A percentile compares a stretch with the other conserved stretches of the same genome.
phyloP scores from a whole-genome alignment of 805 yeast genomes.

The Nakazawaea peltata region DNA sequence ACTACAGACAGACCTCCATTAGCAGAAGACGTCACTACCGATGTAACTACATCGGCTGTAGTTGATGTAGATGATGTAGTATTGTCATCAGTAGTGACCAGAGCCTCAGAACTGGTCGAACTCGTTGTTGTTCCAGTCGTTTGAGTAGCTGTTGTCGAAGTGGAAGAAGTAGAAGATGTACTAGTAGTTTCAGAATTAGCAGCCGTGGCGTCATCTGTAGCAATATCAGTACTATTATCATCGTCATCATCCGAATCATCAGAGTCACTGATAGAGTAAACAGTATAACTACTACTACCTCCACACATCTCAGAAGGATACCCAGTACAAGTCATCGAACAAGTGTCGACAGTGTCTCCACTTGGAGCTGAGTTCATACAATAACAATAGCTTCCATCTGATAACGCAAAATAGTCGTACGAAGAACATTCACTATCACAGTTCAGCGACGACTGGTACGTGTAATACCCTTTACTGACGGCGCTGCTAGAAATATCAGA shows the following conservation, averaged over 20 bases:
- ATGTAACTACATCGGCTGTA: slow-evolving; percentile 13
- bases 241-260: slow-evolving; percentile 7
- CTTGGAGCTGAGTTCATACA: slow-evolving; percentile 49
- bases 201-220: slow-evolving; percentile 3
- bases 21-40: slow-evolving; percentile 13
- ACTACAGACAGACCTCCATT: slow-evolving; percentile 10
- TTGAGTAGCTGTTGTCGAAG: background rate
- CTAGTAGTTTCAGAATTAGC: slow-evolving; percentile 8
- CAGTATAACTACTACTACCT: slow-evolving; percentile 33
- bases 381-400: slow-evolving; percentile 50
- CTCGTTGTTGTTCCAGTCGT: background rate
- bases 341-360: slow-evolving; percentile 23
- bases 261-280: slow-evolving; percentile 30
- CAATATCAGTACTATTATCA: background rate
- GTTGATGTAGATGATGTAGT: slow-evolving; percentile 17
- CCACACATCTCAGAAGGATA: slow-evolving; percentile 59
- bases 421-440: slow-evolving; percentile 43
- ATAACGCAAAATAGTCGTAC: slow-evolving; percentile 41
- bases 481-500: slow-evolving; percentile 26
- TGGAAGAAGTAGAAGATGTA: slow-evolving; percentile 1
- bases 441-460: slow-evolving; percentile 50
- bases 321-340: slow-evolving; percentile 47
- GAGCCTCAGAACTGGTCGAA: slow-evolving; percentile 11
- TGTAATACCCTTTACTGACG: slow-evolving; percentile 36
- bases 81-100: slow-evolving; percentile 12